These are phyloP conservation scores for Benincasa hispida DNA, from an alignment of 306 rosid species.

Conservation along the genomic window DNA sequence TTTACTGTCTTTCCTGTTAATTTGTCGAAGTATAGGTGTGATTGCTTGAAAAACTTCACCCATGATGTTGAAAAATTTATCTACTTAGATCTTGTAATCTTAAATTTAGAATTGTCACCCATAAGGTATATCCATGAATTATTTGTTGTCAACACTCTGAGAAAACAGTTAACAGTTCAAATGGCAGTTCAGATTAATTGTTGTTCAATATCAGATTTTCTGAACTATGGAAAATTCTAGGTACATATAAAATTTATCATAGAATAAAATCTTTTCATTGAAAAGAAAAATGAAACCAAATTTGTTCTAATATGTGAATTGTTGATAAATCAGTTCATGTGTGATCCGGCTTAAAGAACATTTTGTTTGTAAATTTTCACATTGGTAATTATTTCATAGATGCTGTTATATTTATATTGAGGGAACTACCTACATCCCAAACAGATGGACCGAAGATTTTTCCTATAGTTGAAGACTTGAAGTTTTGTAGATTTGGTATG, in stretches of 20 bases:
- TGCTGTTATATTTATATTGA: neutral
- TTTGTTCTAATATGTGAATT: neutral
- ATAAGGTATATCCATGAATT: neutral
- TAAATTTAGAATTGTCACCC: neutral
- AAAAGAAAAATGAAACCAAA: too few relatives aligned
- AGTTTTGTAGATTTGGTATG: too few relatives aligned
- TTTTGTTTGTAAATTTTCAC: neutral
- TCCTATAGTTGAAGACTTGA: too few relatives aligned
- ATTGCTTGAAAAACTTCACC: neutral
- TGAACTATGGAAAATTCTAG: neutral
- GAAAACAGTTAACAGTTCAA: neutral
- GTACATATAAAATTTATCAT: neutral
- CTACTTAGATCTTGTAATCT: neutral
- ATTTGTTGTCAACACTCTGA: neutral
- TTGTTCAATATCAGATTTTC: neutral
- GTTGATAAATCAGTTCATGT: neutral
- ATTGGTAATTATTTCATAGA: neutral
- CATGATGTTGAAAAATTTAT: neutral
- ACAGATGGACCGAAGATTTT: neutral
- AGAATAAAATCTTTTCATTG: neutral
- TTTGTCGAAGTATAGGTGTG: neutral
- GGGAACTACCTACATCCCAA: neutral
- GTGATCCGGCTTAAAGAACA: neutral
- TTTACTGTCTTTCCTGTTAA: neutral
- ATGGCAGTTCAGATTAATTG: neutral